Evolutionary conservation across 768 basidiomycete species (phyloP), one percentile per base, ranked within the genome.

Genomic region (Naganishia antarctica): DNA sequence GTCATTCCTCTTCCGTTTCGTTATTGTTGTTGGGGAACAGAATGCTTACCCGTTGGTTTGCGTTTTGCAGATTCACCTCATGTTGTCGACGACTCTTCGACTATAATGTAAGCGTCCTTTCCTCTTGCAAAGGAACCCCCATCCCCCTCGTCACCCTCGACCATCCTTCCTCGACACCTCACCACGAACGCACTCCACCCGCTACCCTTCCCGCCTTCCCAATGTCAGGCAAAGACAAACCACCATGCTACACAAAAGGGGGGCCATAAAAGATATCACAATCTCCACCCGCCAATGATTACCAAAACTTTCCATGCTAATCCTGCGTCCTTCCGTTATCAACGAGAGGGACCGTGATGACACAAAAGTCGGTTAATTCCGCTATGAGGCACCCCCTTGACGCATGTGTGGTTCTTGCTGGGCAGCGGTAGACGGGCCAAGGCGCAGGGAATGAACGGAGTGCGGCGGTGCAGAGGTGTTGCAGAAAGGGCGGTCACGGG

Each of bases 271-370:
- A 49, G 23, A 32, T 16, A 48, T 16, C 37, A 26, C 31, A 16
- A 23, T 32, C 47, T 45, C 43, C 15, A 23, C 23, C 40, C 21
- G 57, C 63, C 63, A 53, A 48, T 18, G 63, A 64, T 64, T 53
- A 58, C 32, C 53, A 64, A 45, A 64, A 64, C 45, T 64, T 58
- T 57, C 63, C 63, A 64, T 64, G 63, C 63, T 64, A 64, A 64
- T 64, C 50, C 63, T 64, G 63, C 63, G 62, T 46, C 45, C 31
- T 15, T 32, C 32, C 48, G 34, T 64, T 21, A 28, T 31, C 41
- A 48, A 48, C 44, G 43, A 58, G 53, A 21, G 53, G 32, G 53
- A 57, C 53, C 53, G 53, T 64, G 51, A 64, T 64, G 63, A 64
- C 43, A 59, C 51, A 58, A 45, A 58, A 31, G 31, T 43, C 45